Conservation (phyloP, 768 basidiomycete genomes). For the Rhodosporidiobolus sp. region DNA sequence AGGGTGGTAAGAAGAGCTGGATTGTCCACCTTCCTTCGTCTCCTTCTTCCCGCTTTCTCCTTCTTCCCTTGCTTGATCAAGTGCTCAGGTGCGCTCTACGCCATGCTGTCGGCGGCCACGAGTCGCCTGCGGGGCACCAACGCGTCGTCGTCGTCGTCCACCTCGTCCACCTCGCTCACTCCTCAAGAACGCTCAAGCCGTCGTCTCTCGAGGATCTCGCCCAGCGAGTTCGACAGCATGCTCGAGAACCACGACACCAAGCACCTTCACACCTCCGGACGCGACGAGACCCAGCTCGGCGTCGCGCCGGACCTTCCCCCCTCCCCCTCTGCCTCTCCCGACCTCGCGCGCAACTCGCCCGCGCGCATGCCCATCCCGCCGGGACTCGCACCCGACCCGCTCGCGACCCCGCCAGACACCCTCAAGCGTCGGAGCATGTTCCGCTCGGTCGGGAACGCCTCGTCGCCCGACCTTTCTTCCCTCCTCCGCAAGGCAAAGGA, state of each 20-base stretch:
- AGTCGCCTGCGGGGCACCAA: not conserved
- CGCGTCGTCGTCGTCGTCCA: not conserved
- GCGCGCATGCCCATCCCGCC: too few relatives aligned
- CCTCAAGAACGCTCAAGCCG: not conserved
- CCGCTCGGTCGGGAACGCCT: conserved; percentile 82
- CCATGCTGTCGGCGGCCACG: not conserved
- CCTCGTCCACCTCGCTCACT: too few relatives aligned
- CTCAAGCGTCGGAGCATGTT: conserved; percentile 56
- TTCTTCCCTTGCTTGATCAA: not conserved
- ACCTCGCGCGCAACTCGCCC: not conserved
- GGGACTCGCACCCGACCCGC: too few relatives aligned
- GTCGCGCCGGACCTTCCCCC: not conserved
- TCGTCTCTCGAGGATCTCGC: conserved; percentile 30
- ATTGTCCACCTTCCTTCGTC: not conserved
- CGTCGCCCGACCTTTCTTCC: conserved; percentile 84
- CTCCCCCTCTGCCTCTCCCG: not conserved
- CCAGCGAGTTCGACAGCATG: conserved; percentile 33
- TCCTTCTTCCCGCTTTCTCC: not conserved
- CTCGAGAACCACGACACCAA: conserved; percentile 15
- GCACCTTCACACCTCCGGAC: not conserved
- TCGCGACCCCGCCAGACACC: conserved; percentile 10
- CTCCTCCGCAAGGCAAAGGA: conserved; percentile 79
- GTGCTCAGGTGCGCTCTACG: too few relatives aligned
- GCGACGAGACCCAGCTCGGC: conserved; percentile 22
- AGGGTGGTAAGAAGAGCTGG: too few relatives aligned